Evolutionary conservation across 177 flowering plant genomes (phyloP).

Genomic region (Vitis hybrid): DNA sequence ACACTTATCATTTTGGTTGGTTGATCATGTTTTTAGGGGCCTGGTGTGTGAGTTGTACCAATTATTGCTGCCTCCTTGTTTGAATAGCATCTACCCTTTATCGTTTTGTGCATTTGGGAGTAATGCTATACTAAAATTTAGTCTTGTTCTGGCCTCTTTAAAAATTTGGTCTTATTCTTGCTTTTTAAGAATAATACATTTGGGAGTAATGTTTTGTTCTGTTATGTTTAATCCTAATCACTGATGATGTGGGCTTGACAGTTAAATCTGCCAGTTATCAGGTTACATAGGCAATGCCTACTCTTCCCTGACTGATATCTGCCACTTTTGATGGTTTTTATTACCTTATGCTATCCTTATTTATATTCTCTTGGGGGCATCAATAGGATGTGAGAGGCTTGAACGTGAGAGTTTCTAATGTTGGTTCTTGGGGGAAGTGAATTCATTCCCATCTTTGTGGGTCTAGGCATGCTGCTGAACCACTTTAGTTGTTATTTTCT

Average conservation of each 20-base stretch:
- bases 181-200: no score
- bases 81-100: no score
- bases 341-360: not conserved
- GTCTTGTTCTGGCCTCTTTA: no score
- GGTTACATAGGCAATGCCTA: not conserved
- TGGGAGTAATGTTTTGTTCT: no score
- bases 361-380: not conserved
- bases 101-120: no score
- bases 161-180: no score
- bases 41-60: no score
- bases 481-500: not conserved
- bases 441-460: not conserved
- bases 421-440: not conserved
- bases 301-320: not conserved
- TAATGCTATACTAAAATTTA: no score
- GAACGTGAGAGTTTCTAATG: not conserved
- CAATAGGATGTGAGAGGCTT: not conserved
- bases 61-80: no score
- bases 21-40: no score
- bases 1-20: no score
- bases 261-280: not conserved
- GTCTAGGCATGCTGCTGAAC: not conserved
- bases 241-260: not conserved
- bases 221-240: no score
- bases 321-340: not conserved